Evolutionary conservation across 225 moss, liverwort and hornwort species (phyloP).

Genomic region (Thuidium tamariscinum): DNA sequence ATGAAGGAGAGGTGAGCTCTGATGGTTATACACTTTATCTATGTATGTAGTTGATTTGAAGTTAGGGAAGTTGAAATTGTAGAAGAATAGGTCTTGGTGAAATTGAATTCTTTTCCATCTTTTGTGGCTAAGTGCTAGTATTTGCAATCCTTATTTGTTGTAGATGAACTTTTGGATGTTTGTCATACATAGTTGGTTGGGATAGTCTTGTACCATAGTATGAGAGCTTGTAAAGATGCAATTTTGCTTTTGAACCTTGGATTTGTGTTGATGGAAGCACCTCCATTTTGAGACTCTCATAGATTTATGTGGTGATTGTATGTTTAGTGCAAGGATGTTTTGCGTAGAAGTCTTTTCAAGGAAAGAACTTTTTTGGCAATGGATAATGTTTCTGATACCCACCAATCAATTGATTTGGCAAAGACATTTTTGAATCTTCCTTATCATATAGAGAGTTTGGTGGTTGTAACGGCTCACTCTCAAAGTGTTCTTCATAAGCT

Average conservation of each 20-base stretch:
- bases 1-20: not conserved
- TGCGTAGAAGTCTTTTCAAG: not conserved
- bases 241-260: not conserved
- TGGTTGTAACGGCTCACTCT: not conserved
- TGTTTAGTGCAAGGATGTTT: not conserved
- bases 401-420: not conserved
- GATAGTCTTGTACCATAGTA: too few relatives aligned
- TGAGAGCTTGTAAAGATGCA: not conserved
- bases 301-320: too few relatives aligned
- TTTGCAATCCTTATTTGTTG: too few relatives aligned
- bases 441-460: not conserved
- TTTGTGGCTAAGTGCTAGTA: too few relatives aligned
- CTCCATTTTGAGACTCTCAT: too few relatives aligned
- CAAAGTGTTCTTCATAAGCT: not conserved
- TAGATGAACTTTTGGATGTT: too few relatives aligned
- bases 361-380: not conserved
- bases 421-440: rapidly evolving
- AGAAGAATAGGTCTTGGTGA: too few relatives aligned
- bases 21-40: too few relatives aligned
- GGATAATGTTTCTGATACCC: not conserved
- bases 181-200: too few relatives aligned
- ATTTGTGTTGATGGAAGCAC: too few relatives aligned
- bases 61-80: not conserved
- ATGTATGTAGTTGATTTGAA: too few relatives aligned
- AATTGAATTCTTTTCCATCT: too few relatives aligned